Conservation (phyloP, 345 rosid species). For the Rhizophora mangle region DNA sequence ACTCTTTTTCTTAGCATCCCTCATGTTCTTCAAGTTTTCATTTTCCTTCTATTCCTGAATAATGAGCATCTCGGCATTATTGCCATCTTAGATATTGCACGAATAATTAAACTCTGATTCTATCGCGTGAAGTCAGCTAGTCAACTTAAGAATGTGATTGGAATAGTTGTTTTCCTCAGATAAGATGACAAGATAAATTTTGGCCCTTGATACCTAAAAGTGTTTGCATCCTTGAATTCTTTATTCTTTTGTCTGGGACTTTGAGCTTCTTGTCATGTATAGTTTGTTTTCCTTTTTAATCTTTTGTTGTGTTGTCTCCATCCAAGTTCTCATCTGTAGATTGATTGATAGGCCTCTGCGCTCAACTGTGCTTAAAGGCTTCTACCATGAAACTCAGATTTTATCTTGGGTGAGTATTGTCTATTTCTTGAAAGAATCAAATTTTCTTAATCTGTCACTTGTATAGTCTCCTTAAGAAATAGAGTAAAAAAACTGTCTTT, state of each 20-base stretch:
- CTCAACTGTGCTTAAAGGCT: slow-evolving; percentile 92
- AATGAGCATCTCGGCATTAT: too few species aligned
- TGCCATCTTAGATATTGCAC: too few species aligned
- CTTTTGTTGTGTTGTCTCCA: slow-evolving; percentile 18
- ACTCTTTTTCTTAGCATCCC: too few species aligned
- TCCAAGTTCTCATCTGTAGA: slow-evolving; percentile 90
- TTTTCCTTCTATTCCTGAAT: too few species aligned
- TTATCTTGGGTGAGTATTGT: slow-evolving; percentile 71
- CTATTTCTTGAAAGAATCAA: not conserved
- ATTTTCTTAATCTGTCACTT: not conserved
- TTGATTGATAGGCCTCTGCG: slow-evolving; percentile 97
- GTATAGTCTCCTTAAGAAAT: not conserved
- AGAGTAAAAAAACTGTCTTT: not conserved
- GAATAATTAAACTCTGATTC: not conserved
- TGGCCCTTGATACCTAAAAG: too few species aligned
- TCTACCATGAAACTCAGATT: slow-evolving; percentile 95
- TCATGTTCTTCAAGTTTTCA: too few species aligned
- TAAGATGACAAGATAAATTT: not conserved
- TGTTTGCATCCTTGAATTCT: too few species aligned
- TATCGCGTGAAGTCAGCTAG: not conserved
- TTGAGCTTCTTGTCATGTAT: not conserved
- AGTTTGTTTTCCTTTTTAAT: not conserved
- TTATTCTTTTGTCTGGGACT: not conserved
- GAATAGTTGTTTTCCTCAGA: not conserved
- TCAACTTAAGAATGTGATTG: not conserved